Evolutionary conservation across 2,329 filamentous ascomycete species (phyloP), one percentile per base, ranked within the genome.

Genomic region (Rutstroemia sp.): DNA sequence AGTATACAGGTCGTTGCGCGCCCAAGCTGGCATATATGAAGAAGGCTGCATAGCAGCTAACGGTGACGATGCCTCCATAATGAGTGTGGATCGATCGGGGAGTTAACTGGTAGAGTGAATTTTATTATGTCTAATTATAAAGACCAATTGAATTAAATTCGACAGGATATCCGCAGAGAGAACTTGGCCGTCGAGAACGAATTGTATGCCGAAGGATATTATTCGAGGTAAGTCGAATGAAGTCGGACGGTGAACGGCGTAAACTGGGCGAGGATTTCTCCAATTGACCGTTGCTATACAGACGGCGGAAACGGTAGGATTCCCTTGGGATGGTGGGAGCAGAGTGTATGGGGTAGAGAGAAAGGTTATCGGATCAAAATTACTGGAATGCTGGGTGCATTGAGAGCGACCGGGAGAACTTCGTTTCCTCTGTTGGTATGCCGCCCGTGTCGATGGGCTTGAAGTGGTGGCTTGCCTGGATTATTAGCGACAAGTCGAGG

Each of bases 61-160:
- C 48, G 94, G 94, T 67, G 94, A 97, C 46, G 92, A 96, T 63
- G 88, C 86, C 75, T 96, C 91, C 90, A 97, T 96, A 10, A 19
- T 41, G 50, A 41, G 21, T 30, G 34, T 42, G 18, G 45, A 21
- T 3, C 8, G 45, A 21, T 3, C 8, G 12, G 52, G 39, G 34
- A 30, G 10, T 21, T 19, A 23, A 41, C 2, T 42, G 39, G 18
- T 42, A n/a, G 39, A 16, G 30, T 49, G 51, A 54, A 49, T 54
- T 54, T 10, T 50, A 23, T 42, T 42, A 23, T 21, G 18, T 49
- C 52, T 39, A 54, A 41, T 49, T 34, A 41, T 54, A 54, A 30
- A 39, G 19, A 23, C 41, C 52, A 42, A 54, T 54, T 54, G 45
- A 54, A 49, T 46, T 23, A 46, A 46, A 54, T 42, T 3, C 45